These are phyloP conservation scores for Lichtheimia ramosa DNA, from an alignment of 371 early-diverging fungal genomes.

Conservation along the genomic window DNA sequence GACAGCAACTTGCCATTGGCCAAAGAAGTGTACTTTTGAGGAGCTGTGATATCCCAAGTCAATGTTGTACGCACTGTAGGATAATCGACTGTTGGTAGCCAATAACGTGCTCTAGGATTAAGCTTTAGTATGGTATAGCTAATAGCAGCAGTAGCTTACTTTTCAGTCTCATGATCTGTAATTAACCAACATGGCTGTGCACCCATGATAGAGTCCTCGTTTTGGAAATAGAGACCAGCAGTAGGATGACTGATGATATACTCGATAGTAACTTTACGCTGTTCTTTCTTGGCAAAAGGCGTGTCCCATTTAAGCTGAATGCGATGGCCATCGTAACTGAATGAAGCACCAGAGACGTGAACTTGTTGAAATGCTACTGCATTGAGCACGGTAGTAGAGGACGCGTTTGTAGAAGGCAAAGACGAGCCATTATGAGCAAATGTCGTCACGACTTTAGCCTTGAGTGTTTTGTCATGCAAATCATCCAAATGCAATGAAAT, in stretches of 20 bases:
- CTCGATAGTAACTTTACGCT: constrained; percentile 35
- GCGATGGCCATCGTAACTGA: constrained; percentile 42
- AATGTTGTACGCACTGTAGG: constrained; percentile 55
- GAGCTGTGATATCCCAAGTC: constrained; percentile 48
- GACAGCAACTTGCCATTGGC: constrained; percentile 50
- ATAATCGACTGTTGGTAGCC: constrained; percentile 62
- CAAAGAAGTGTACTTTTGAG: constrained; percentile 34
- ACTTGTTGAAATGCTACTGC: constrained; percentile 39
- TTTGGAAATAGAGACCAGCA: constrained; percentile 33
- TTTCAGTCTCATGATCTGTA: constrained; percentile 44
- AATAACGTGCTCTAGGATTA: constrained; percentile 52
- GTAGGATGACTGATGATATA: constrained; percentile 46
- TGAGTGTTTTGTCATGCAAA: constrained; percentile 15
- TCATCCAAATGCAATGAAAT: constrained; percentile 33
- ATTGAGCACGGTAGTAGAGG: constrained; percentile 24
- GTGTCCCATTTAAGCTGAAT: constrained; percentile 35
- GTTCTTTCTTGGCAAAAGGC: constrained; percentile 31
- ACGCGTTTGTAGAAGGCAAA: constrained; percentile 7
- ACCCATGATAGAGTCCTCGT: constrained; percentile 12
- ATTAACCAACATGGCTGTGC: constrained; percentile 16
- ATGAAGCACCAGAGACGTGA: constrained; percentile 23
- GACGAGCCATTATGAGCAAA: constrained; percentile 24
- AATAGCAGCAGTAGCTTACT: constrained; percentile 22
- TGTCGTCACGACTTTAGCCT: constrained; percentile 28
- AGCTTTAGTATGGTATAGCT: neutral